A percentile compares a stretch with the other conserved stretches of the same genome.
These are phyloP conservation scores for Antrodiella citrinella DNA, from an alignment of 768 basidiomycete species.

Conservation along the genomic window DNA sequence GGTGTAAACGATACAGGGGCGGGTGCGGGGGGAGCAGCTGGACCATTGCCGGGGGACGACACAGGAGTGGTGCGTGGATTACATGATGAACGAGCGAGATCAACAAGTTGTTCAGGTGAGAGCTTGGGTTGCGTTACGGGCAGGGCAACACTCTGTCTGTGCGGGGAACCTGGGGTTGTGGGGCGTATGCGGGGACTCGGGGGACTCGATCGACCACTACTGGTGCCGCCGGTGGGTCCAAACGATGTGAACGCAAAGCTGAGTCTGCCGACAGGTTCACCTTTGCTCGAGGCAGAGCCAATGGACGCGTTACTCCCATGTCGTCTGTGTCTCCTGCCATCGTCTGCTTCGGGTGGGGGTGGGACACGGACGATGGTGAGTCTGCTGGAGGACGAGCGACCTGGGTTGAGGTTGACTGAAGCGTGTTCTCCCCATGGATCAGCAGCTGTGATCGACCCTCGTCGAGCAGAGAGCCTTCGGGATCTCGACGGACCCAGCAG, in stretches of 20 bases:
- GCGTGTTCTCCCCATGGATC: constrained; percentile 61
- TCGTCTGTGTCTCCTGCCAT: constrained; percentile 25
- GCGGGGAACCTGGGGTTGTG: constrained; percentile 39
- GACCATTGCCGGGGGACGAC: background rate
- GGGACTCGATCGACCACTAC: constrained; percentile 23
- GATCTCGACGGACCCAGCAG: constrained; percentile 13
- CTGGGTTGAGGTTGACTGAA: constrained; percentile 41
- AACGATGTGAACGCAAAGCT: constrained; percentile 68
- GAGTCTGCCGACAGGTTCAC: constrained; percentile 29
- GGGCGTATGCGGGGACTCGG: constrained; percentile 28
- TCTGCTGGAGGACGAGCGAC: constrained; percentile 49
- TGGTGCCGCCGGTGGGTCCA: constrained; percentile 22
- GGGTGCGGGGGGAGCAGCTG: constrained; percentile 5
- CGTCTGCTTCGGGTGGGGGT: constrained; percentile 23
- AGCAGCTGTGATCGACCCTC: constrained; percentile 60
- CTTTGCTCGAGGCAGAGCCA: constrained; percentile 19
- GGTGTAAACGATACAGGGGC: constrained; percentile 61
- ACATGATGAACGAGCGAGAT: constrained; percentile 59
- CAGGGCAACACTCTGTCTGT: constrained; percentile 33
- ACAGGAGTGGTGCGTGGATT: constrained; percentile 27
- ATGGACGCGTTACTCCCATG: constrained; percentile 23
- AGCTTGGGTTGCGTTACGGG: constrained; percentile 39
- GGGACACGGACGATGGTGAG: constrained; percentile 71
- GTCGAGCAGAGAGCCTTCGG: constrained; percentile 42
- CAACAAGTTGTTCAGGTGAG: constrained; percentile 66